Evolutionary conservation across 805 yeast genomes (phyloP), one percentile per base, ranked within the genome.

Genomic region (Jamesozyma lodderae): DNA sequence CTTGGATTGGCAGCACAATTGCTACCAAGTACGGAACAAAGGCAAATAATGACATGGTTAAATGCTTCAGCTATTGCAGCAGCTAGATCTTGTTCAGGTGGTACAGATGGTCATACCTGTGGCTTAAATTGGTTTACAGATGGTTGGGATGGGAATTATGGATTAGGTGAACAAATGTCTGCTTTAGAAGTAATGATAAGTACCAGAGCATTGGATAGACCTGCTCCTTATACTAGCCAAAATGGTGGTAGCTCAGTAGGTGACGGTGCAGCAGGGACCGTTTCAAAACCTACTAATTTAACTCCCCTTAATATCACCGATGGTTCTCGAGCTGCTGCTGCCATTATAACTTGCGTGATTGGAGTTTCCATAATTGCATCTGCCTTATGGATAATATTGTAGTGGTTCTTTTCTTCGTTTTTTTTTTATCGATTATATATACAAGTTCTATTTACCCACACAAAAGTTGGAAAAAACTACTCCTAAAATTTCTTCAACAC

Each of bases 381-480:
- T 18, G 60, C 63, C 19, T 48, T 67, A 5, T 70, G 74, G 74
- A 55, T 70, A 40, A 47, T 70, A 14, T 31, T 62, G 23, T 59
- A 27, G n/a, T 26, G 17, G 16, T 4, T 8, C 24, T 29, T 7
- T 29, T n/a, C n/a, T n/a, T n/a, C n/a, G n/a, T n/a, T n/a, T 15
- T 29, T 15, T 15, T 13, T 21, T 19, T 31, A 30, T 9, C 15
- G 30, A 14, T 14, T 27, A 27, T 18, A 4, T 24, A 24, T 24
- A 11, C 6, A 8, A 28, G n/a, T 3, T 18, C 31, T 63, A 90
- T 59, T 90, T 90, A 0, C 98, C 98, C 17, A 92, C 86, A 59
- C 98, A 92, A 57, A 92, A 92, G 44, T 77, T 81, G 2, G 95
- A 79, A 54, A 92, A 92, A 0, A 92, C 92, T 1, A 84, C 90